Base-by-base conservation (phyloP, 2,329 filamentous ascomycete species). In the Aspergillus sp. region DNA sequence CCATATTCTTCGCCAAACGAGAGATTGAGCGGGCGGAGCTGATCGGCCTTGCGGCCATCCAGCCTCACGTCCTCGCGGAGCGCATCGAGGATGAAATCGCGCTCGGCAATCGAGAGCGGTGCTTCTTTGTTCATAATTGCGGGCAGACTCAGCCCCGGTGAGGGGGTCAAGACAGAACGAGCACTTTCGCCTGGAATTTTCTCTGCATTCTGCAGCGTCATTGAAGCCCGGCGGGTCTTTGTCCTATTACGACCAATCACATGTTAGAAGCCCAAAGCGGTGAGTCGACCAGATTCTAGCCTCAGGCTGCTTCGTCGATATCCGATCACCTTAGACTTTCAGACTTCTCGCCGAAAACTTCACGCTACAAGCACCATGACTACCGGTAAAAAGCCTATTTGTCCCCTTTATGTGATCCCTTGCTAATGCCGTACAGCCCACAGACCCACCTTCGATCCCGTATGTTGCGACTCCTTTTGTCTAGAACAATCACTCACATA, bases 391-490 rank as follows among this genome's bases (percentile, higher is more conserved):
- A 7, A 17, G 41, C 9, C 40, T n/a, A 9, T 7, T 3, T 12
- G 4, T 48, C 5, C 20, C 8, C 5, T 6, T 17, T 24, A 22
- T 24, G 12, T 11, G 7, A n/a, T 34, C 17, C n/a, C 15, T 20
- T 53, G 40, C 55, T 53, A 40, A 64, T 61, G 70, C 57, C 77
- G 39, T 78, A 30, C 76, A 77, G 86, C 86, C 57, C 86, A 88
- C 73, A 89, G 95, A 79, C 95, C 95, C 56, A 99, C 95, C 0
- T 99, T 99, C 73, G 95, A 99, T 75, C 95, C 95, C 64, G 90
- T 93, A 84, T 64, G 82, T 66, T 54, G 51, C 12, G 45, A 45
- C 24, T 20, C 24, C 48, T 40, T 47, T 49, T 22, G 12, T 17
- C 41, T 51, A 71, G 75, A 68, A 77, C 61, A 41, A 20, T 33